A percentile compares a stretch with the other conserved stretches of the same genome.
These are phyloP conservation scores for Dissophora globulifera DNA, from an alignment of 192 early-diverging fungal species.

Conservation along the genomic window DNA sequence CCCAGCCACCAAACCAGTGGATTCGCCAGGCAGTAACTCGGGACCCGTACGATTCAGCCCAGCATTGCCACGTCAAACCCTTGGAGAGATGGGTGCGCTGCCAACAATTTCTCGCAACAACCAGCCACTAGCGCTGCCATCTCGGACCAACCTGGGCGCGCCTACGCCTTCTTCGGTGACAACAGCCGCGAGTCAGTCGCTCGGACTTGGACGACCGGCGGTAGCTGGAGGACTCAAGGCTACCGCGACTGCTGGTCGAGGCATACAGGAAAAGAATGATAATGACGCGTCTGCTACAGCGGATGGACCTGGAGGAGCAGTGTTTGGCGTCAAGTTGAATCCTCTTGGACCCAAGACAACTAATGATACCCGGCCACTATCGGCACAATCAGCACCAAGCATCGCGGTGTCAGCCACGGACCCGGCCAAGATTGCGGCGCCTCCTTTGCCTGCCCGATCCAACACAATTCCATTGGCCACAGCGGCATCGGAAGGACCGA, in stretches of 20 bases:
- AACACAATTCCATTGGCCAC: slow-evolving; percentile 17
- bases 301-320: not conserved
- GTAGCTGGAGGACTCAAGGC: not conserved
- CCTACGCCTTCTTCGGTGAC: not conserved
- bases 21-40: not conserved
- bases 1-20: not conserved
- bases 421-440: not conserved
- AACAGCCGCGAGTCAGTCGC: too few relatives aligned
- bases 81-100: slow-evolving; percentile 1
- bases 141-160: slow-evolving; percentile 5
- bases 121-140: slow-evolving; percentile 38
- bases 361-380: not conserved
- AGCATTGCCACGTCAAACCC: not conserved
- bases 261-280: not conserved
- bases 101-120: slow-evolving; percentile 31
- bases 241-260: too few relatives aligned
- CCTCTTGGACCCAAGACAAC: slow-evolving; percentile 11
- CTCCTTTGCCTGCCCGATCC: slow-evolving; percentile 27
- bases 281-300: not conserved
- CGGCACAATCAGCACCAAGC: slow-evolving; percentile 21
- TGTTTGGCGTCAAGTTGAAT: slow-evolving; percentile 39
- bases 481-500: not conserved
- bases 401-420: slow-evolving; percentile 11
- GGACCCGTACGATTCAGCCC: slow-evolving; percentile 42
- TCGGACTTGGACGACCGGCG: too few relatives aligned